Conservation (phyloP, 805 yeast genomes). For the Nakazawaea molendinolei region DNA sequence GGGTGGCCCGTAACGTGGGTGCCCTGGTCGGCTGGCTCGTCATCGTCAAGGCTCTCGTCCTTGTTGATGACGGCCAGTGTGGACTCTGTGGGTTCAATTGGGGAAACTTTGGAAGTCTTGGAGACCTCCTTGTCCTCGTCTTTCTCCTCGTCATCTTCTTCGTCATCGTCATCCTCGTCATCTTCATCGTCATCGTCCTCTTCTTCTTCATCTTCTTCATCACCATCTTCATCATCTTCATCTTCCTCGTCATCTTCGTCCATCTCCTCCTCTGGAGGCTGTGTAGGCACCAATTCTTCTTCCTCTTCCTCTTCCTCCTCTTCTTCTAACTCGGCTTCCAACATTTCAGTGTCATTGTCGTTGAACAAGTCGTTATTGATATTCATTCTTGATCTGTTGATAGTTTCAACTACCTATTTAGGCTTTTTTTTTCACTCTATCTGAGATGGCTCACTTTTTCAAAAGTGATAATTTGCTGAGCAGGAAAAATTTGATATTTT, state of each 20-base stretch:
- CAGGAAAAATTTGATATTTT: too few relatives aligned
- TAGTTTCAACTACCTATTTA: too few relatives aligned
- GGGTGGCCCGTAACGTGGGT: constrained; percentile 24
- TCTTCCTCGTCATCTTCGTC: constrained; percentile 18
- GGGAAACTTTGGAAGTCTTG: constrained; percentile 18
- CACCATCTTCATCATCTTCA: constrained; percentile 16
- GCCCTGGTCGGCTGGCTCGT: constrained; percentile 19
- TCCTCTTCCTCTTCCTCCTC: constrained; percentile 17
- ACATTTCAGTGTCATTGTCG: constrained; percentile 11
- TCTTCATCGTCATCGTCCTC: constrained; percentile 17
- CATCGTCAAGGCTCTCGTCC: constrained; percentile 21
- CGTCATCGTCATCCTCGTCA: constrained; percentile 17
- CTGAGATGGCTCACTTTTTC: too few relatives aligned
- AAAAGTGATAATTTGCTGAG: too few relatives aligned
- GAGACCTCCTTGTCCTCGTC: constrained; percentile 20
- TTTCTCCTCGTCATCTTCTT: constrained; percentile 20
- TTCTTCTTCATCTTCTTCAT: constrained; percentile 21
- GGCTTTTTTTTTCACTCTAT: too few relatives aligned
- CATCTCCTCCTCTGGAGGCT: constrained; percentile 20
- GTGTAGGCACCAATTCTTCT: constrained; percentile 10
- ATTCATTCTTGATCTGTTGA: too few relatives aligned
- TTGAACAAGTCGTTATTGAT: constrained; percentile 5
- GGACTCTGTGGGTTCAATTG: too few relatives aligned
- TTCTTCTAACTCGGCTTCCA: constrained; percentile 13
- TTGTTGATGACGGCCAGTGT: constrained; percentile 21